Conservation (phyloP, 2,329 filamentous ascomycete species). For the Cordyceps fumosorosea region DNA sequence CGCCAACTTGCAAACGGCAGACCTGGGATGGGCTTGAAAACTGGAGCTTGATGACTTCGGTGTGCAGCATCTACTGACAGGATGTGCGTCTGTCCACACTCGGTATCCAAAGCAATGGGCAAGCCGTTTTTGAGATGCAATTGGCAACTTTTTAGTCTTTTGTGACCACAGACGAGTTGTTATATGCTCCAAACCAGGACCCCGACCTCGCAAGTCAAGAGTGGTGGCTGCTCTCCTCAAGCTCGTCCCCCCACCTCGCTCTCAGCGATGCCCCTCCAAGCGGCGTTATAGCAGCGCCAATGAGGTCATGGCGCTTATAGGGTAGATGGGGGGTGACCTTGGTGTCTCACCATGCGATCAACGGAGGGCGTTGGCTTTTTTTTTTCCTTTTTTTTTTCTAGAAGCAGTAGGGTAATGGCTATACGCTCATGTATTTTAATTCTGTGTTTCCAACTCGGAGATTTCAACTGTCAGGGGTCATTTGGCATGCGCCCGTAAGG, state of each 20-base stretch:
- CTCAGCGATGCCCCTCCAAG: not conserved
- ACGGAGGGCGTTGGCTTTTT: not conserved
- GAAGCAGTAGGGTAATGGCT: no score
- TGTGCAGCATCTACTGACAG: not conserved
- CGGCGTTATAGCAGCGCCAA: constrained; percentile 9
- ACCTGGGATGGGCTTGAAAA: not conserved
- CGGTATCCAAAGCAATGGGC: no score
- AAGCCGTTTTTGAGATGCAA: no score
- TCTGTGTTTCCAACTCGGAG: no score
- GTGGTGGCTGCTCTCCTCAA: not conserved
- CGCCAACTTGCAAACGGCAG: no score
- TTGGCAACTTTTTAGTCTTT: no score
- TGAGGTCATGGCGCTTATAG: constrained; percentile 4
- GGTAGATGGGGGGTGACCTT: not conserved
- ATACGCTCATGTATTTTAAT: no score
- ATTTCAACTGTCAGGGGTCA: no score
- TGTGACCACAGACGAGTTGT: no score
- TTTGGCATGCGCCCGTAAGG: no score
- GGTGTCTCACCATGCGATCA: not conserved
- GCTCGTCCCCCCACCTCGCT: not conserved
- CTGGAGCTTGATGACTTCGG: constrained; percentile 5
- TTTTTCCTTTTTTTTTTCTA: not conserved
- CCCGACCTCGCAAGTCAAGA: not conserved
- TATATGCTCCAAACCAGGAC: not conserved
- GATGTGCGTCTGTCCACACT: not conserved